Evolutionary conservation across 1,284 basidiomycete genomes (phyloP).

Genomic region (Xerocomus amazonicus): DNA sequence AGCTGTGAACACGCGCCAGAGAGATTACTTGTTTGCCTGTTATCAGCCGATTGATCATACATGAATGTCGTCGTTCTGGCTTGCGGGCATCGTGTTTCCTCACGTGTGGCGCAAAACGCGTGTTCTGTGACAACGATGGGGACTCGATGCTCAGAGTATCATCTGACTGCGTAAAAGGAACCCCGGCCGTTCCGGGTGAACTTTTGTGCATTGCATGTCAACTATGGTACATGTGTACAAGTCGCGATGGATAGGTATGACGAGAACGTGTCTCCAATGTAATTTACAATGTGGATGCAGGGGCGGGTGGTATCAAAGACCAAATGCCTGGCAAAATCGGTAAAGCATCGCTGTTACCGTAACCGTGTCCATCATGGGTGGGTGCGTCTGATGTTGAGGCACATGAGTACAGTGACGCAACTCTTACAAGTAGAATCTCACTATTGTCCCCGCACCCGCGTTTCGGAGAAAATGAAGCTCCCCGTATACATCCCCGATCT

Average conservation of each 20-base stretch:
- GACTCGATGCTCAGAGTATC: constrained; percentile 16
- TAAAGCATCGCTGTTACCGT: constrained; percentile 80
- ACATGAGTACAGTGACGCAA: constrained; percentile 25
- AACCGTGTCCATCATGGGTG: constrained; percentile 83
- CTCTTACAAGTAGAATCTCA: constrained; percentile 33
- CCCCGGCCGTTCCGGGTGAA: constrained; percentile 22
- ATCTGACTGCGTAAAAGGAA: constrained; percentile 23
- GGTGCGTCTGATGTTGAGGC: constrained; percentile 58
- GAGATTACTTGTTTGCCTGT: constrained; percentile 26
- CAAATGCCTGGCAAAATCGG: constrained; percentile 68
- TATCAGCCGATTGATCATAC: constrained; percentile 31
- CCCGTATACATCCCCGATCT: constrained; percentile 77
- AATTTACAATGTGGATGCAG: constrained; percentile 34
- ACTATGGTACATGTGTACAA: constrained; percentile 34
- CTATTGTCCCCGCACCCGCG: constrained; percentile 76
- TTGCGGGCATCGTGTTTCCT: constrained; percentile 32
- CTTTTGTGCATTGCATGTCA: constrained; percentile 29
- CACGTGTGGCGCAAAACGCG: constrained; percentile 34
- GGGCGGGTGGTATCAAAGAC: constrained; percentile 44
- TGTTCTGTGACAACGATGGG: constrained; percentile 26
- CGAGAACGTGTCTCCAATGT: constrained; percentile 28
- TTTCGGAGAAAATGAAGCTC: constrained; percentile 76
- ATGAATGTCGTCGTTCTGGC: constrained; percentile 20
- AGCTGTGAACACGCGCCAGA: constrained; percentile 47
- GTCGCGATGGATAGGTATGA: constrained; percentile 30